phyloP scores from a whole-genome alignment of 1,139 yeast species.

The Lodderomyces jiufengensis region DNA sequence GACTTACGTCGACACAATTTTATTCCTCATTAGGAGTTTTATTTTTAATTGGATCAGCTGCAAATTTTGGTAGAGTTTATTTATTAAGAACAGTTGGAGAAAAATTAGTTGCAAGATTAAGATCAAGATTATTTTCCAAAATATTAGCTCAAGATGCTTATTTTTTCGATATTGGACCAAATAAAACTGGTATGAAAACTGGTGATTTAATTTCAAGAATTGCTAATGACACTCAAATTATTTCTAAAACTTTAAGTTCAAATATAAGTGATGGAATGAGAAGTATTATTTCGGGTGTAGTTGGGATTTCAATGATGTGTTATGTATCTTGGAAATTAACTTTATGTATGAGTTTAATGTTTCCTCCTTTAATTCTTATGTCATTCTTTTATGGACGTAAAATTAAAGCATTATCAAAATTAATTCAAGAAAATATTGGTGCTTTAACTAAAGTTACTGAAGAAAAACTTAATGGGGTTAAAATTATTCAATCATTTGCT shows the following conservation, averaged over 20 bases:
- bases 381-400: conserved; percentile 77
- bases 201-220: conserved; percentile 90
- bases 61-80: conserved; percentile 79
- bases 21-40: conserved; percentile 41
- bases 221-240: conserved; percentile 87
- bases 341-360: conserved; percentile 65
- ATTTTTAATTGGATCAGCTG: conserved; percentile 64
- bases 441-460: conserved; percentile 85
- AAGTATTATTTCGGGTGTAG: conserved; percentile 71
- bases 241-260: conserved; percentile 81
- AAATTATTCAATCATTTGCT: conserved; percentile 85
- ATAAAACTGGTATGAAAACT: conserved; percentile 55
- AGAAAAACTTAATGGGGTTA: conserved; percentile 82
- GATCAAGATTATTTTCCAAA: conserved; percentile 72
- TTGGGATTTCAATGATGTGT: conserved; percentile 85
- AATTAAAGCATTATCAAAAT: conserved; percentile 70
- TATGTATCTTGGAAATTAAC: conserved; percentile 80
- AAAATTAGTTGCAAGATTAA: conserved; percentile 74
- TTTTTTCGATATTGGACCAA: conserved; percentile 79
- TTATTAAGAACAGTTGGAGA: conserved; percentile 79
- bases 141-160: conserved; percentile 86
- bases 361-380: conserved; percentile 79
- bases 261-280: conserved; percentile 90
- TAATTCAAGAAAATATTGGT: conserved; percentile 83
- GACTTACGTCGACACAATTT: conserved; percentile 32